Evolutionary conservation across 1,284 basidiomycete species (phyloP).

Genomic region (Pascua guehoae): DNA sequence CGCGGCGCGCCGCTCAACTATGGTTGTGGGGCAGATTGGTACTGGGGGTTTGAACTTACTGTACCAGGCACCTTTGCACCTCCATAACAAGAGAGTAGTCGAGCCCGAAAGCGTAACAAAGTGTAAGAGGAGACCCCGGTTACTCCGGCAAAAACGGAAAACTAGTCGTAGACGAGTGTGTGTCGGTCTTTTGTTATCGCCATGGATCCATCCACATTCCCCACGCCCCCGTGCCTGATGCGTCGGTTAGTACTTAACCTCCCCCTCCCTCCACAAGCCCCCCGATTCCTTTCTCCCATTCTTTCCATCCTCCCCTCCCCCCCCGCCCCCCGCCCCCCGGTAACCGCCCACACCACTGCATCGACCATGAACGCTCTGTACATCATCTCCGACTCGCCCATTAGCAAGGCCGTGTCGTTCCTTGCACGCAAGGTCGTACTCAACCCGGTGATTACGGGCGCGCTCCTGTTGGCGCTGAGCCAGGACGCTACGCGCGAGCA

Average conservation of each 20-base stretch:
- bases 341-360: neutral
- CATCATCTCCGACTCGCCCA: conserved; percentile 2
- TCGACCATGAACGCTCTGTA: conserved; percentile 6
- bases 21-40: neutral
- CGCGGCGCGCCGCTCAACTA: neutral
- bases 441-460: conserved; percentile 3
- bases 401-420: neutral
- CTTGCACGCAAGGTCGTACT: neutral
- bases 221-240: no score
- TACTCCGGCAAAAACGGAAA: neutral
- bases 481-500: neutral
- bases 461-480: conserved; percentile 1
- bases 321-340: neutral
- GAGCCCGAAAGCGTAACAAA: no score
- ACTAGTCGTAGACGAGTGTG: no score
- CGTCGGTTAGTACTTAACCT: no score
- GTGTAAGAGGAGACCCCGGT: no score
- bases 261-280: no score
- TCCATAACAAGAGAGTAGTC: no score
- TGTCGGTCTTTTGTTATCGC: no score
- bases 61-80: no score
- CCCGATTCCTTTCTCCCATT: neutral
- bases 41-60: no score
- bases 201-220: no score
- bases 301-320: neutral